Percentiles rank a stretch among this genome's conserved stretches.
Conservation (phyloP, 768 basidiomycete genomes). For the Filobasidium floriforme region DNA sequence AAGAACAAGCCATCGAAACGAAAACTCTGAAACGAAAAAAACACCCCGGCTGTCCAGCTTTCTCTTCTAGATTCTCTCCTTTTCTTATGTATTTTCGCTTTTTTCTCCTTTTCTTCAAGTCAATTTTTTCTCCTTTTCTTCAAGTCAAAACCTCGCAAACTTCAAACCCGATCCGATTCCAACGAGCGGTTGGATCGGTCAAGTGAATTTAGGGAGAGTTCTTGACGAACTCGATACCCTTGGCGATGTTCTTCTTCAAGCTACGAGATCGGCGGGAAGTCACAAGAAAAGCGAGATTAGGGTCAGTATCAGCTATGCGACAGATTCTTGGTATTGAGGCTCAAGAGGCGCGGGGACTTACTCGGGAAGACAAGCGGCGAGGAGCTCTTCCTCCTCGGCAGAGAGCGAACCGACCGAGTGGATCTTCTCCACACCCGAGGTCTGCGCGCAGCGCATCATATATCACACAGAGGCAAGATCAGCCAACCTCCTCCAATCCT, state of each 20-base stretch:
- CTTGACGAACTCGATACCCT: constrained; percentile 56
- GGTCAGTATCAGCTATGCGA: neutral
- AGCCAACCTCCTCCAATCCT: neutral
- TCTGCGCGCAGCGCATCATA: constrained; percentile 48
- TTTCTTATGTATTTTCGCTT: no score
- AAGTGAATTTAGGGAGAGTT: constrained; percentile 16
- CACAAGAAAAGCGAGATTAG: neutral
- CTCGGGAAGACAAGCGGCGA: constrained; percentile 75
- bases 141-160: no score
- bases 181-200: no score
- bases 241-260: constrained; percentile 96
- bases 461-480: constrained; percentile 15
- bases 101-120: no score
- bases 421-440: constrained; percentile 75
- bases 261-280: constrained; percentile 23
- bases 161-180: no score
- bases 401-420: constrained; percentile 68
- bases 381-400: constrained; percentile 62
- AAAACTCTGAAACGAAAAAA: no score
- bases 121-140: no score
- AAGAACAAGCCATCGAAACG: no score
- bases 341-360: no score
- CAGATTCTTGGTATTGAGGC: no score
- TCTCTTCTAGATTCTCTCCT: no score
- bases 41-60: no score